Evolutionary conservation across 768 basidiomycete genomes (phyloP).

Genomic region (Rhizopogon sp.): DNA sequence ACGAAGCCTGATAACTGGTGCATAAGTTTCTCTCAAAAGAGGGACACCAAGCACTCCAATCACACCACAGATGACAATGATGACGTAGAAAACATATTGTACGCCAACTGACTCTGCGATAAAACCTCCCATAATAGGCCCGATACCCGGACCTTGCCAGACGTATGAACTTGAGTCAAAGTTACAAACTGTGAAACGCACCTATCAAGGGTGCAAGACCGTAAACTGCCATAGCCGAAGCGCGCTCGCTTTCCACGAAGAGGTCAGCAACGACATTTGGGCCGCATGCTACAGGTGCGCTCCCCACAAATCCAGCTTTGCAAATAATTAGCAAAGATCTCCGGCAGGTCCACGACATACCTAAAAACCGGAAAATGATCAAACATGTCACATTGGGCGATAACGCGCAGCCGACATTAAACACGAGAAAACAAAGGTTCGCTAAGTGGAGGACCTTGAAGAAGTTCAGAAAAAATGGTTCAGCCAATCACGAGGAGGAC

Average conservation of each 20-base stretch:
- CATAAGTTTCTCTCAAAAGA: constrained; percentile 68
- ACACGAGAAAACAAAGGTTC: constrained; percentile 56
- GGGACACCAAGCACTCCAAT: constrained; percentile 49
- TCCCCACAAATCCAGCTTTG: constrained; percentile 58
- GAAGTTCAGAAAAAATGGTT: neutral
- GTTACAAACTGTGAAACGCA: constrained; percentile 3
- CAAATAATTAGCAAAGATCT: neutral
- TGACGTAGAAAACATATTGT: constrained; percentile 56
- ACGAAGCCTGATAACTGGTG: constrained; percentile 57
- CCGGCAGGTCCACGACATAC: constrained; percentile 32
- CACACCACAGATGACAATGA: constrained; percentile 39
- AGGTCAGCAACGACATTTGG: constrained; percentile 64
- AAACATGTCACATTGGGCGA: constrained; percentile 51
- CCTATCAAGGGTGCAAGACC: constrained; percentile 61
- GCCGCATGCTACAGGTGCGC: constrained; percentile 60
- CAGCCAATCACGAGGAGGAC: constrained; percentile 5
- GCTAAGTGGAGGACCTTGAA: constrained; percentile 57
- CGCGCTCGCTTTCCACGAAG: constrained; percentile 56
- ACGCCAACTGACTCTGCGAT: constrained; percentile 55
- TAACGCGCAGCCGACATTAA: constrained; percentile 67
- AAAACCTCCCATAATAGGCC: constrained; percentile 64
- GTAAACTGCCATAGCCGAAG: constrained; percentile 68
- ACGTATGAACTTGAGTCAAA: constrained; percentile 5
- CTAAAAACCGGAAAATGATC: constrained; percentile 63
- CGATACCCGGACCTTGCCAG: constrained; percentile 40